Conservation (phyloP, 164 flowering plant species). For the Magnolia officinalis region DNA sequence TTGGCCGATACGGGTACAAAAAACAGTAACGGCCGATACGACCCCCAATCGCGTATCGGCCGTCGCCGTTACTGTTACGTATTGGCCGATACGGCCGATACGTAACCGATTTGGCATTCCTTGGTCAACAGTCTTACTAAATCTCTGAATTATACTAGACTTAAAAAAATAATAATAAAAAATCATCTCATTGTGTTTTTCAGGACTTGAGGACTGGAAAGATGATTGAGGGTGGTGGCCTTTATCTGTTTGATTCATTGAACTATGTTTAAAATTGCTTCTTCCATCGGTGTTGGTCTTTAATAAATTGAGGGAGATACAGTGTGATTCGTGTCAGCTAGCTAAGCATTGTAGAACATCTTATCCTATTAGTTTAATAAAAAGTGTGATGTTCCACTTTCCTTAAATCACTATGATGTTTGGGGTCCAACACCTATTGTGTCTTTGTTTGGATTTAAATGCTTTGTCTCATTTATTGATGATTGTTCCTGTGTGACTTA, state of each 20-base stretch:
- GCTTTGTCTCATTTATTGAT: neutral
- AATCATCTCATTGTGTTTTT: neutral
- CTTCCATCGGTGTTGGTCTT: neutral
- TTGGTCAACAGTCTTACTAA: neutral
- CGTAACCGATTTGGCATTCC: too few relatives aligned
- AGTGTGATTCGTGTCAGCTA: neutral
- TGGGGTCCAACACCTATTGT: neutral
- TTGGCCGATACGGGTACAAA: too few relatives aligned
- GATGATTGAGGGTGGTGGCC: neutral
- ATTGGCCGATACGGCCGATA: too few relatives aligned
- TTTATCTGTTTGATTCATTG: neutral
- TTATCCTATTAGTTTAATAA: neutral
- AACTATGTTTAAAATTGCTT: neutral
- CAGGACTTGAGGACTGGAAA: neutral
- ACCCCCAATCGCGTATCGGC: too few relatives aligned
- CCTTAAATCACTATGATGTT: neutral
- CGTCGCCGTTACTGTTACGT: too few relatives aligned
- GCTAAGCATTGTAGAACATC: neutral
- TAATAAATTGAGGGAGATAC: neutral
- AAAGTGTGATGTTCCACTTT: neutral
- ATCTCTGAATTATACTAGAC: neutral
- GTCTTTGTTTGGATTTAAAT: neutral
- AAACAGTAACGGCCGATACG: too few relatives aligned
- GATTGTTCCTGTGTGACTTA: neutral
- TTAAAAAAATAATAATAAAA: too few relatives aligned